Base-by-base conservation (phyloP, 140 eudicot genomes). In the Ambrosia hybrid region DNA sequence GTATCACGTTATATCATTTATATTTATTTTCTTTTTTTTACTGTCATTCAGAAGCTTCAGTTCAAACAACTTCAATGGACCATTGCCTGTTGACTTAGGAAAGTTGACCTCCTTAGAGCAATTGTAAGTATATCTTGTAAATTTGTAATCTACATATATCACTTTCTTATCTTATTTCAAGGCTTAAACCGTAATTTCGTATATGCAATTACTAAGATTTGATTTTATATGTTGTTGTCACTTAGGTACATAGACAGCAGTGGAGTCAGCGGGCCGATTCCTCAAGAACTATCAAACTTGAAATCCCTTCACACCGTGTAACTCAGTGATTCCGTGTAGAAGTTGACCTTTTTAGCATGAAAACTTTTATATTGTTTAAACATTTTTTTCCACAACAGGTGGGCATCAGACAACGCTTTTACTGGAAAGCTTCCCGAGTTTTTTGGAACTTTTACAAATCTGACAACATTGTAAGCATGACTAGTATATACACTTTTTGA, bases 181-280 rank as follows among this genome's bases (percentile, higher is more conserved):
- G 51, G 30, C 11, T 3, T 51, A 38, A 46, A 36, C 43, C 4
- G 3, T 68, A 58, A 58, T 36, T 52, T 68, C 4, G n/a, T 51
- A 51, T 63, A 34, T 26, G 39, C 0, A 43, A 0, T 41, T 37
- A 8, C 55, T 62, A 62, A 51, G 30, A 4, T 64, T 41, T 75
- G 36, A 65, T n/a, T 12, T 15, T 53, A 45, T 48, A 48, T 63
- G 46, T 56, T 75, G 58, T 76, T 51, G 57, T 65, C 21, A 34
- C 61, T 67, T 67, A 88, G 95, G 87, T 88, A 88, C 73, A 85
- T 85, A 61, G 95, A 88, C 59, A 88, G 95, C 80, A 85, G 91
- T 73, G 91, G 95, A 67, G 83, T 88, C 51, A 81, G 88, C 73
- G 91, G 95, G 63, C 87, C 85, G 48, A 65, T 88, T 73, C 91